Conservation (phyloP, 345 rosid genomes). For the Gossypioides kirkii region DNA sequence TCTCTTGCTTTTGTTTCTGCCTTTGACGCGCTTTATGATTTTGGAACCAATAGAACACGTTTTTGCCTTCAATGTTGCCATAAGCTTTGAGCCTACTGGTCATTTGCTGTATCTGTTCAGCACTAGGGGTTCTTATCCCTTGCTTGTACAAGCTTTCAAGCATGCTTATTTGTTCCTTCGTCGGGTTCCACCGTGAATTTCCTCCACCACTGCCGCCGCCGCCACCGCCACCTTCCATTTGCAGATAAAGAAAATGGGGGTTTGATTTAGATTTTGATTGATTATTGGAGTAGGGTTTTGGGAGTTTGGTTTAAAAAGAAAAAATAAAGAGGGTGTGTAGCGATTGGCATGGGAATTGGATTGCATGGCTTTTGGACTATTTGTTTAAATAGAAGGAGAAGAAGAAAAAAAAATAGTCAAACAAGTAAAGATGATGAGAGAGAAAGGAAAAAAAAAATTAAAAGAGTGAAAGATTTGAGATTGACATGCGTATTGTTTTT, state of each 20-base stretch:
- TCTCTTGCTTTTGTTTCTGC: constrained; percentile 86
- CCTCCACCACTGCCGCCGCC: constrained; percentile 21
- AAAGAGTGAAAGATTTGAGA: constrained; percentile 19
- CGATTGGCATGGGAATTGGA: background rate
- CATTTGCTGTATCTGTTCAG: constrained; percentile 91
- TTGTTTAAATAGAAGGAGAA: constrained; percentile 4
- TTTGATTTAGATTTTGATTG: background rate
- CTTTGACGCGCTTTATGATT: constrained; percentile 96
- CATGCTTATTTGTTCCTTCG: constrained; percentile 74
- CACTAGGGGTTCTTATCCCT: constrained; percentile 81
- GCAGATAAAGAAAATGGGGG: background rate
- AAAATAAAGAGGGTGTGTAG: background rate
- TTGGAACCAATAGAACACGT: constrained; percentile 97
- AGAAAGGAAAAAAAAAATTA: background rate
- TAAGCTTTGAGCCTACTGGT: constrained; percentile 55
- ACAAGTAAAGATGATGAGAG: no score
- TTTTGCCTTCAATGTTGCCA: constrained; percentile 93
- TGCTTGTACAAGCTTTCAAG: constrained; percentile 67
- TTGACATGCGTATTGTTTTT: constrained; percentile 91
- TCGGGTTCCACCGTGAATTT: constrained; percentile 85
- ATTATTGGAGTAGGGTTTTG: constrained; percentile 8
- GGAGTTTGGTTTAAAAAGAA: constrained; percentile 10
- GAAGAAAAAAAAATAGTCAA: background rate
- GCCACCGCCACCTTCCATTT: constrained; percentile 22
- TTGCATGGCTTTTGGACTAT: constrained; percentile 20